Conservation (phyloP, 306 rosid species). For the Trifolium pratense region DNA sequence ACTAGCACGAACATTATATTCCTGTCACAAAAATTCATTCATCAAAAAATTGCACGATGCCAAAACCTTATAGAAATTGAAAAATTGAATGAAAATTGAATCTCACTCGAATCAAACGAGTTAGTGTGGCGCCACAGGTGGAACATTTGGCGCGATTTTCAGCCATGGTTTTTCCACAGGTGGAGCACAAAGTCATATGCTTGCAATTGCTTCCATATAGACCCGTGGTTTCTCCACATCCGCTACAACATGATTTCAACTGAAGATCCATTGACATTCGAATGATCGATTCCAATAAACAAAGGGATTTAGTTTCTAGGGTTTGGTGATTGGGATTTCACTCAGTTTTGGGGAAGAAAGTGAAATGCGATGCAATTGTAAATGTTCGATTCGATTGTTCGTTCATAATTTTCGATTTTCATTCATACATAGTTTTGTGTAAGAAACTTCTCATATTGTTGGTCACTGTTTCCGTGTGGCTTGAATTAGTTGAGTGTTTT, state of each 20-base stretch:
- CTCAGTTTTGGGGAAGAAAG: too few species aligned
- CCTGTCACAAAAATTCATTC: conserved; percentile 50
- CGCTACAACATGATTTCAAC: conserved; percentile 69
- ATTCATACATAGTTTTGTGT: too few species aligned
- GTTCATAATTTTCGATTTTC: too few species aligned
- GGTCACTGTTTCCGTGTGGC: too few species aligned
- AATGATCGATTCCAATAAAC: too few species aligned
- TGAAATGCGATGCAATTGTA: too few species aligned
- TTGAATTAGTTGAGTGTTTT: too few species aligned
- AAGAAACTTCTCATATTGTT: too few species aligned
- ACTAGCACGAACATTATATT: conserved; percentile 89
- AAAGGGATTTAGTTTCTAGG: too few species aligned
- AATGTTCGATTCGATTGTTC: too few species aligned
- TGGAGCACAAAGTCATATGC: conserved; percentile 85
- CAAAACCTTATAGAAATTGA: neutral
- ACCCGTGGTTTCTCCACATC: conserved; percentile 78
- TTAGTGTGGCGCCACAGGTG: conserved; percentile 72
- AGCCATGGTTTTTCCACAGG: conserved; percentile 87
- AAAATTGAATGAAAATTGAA: conserved; percentile 15
- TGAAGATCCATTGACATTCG: conserved; percentile 48
- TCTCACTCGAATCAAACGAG: conserved; percentile 83
- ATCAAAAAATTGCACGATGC: neutral
- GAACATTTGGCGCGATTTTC: conserved; percentile 70
- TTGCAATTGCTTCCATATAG: conserved; percentile 96
- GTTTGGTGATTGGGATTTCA: too few species aligned